Percentiles rank a stretch among this genome's conserved stretches.
Conservation (phyloP, 2,329 filamentous ascomycete species). For the Alternaria angustiovoidea region DNA sequence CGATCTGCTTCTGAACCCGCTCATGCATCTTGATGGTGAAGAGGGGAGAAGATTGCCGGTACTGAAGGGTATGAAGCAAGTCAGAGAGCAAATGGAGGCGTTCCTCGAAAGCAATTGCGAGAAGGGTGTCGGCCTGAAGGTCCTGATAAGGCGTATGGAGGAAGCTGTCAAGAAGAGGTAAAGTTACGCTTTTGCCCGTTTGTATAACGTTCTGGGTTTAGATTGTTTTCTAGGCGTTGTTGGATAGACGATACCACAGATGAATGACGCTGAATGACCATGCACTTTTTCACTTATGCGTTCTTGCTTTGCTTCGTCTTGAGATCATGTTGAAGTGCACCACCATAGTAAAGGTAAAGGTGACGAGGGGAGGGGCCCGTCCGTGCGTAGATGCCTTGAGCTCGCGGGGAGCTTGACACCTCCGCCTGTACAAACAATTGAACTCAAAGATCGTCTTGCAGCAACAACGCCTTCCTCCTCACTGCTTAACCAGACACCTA, state of each 20-base stretch:
- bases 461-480: not conserved
- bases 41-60: conserved; percentile 75
- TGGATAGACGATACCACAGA: conserved; percentile 5
- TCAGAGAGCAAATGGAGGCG: conserved; percentile 81
- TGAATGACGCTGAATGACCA: conserved; percentile 1
- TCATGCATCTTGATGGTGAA: conserved; percentile 70
- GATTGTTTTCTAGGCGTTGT: not conserved
- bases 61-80: conserved; percentile 70
- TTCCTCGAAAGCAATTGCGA: conserved; percentile 86
- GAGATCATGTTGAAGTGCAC: conserved; percentile 6
- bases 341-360: conserved; percentile 15
- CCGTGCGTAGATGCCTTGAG: conserved; percentile 36
- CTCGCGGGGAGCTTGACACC: conserved; percentile 33
- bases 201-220: conserved; percentile 16
- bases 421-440: conserved; percentile 13
- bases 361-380: conserved; percentile 11
- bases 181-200: conserved; percentile 4
- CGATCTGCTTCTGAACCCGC: conserved; percentile 84
- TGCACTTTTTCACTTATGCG: not conserved
- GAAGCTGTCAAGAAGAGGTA: conserved; percentile 65
- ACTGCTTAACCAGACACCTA: not conserved
- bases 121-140: conserved; percentile 70
- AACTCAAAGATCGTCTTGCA: conserved; percentile 8
- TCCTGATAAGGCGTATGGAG: conserved; percentile 69
- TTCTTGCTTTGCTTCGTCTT: not conserved